phyloP scores from a whole-genome alignment of 768 basidiomycete genomes.

The Tricholoma saponaceum region DNA sequence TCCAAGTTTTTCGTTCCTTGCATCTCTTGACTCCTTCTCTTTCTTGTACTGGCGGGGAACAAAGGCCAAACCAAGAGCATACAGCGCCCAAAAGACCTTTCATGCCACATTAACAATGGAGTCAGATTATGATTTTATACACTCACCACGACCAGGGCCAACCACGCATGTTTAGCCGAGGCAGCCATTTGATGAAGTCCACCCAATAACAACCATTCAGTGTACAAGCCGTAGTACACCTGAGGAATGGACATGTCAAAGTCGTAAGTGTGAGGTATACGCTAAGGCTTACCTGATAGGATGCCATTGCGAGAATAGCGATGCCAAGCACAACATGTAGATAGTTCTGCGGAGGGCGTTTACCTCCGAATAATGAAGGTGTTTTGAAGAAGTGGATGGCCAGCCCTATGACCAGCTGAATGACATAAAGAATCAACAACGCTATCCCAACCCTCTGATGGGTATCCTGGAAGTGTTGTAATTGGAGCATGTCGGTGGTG shows the following conservation, averaged over 20 bases:
- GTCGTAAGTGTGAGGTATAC: conserved; percentile 1
- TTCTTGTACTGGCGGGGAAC: conserved; percentile 43
- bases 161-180: conserved; percentile 42
- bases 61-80: conserved; percentile 35
- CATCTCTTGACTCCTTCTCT: conserved; percentile 26
- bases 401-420: conserved; percentile 44
- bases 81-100: conserved; percentile 48
- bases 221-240: conserved; percentile 48
- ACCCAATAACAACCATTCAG: conserved; percentile 38
- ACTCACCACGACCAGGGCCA: conserved; percentile 39
- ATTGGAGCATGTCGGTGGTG: conserved; percentile 25
- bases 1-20: conserved; percentile 14
- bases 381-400: conserved; percentile 53
- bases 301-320: conserved; percentile 48
- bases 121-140: background rate
- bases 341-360: conserved; percentile 51
- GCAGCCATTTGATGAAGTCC: conserved; percentile 31
- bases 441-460: conserved; percentile 51
- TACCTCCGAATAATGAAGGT: conserved; percentile 28
- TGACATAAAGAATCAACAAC: conserved; percentile 49
- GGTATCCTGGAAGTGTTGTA: conserved; percentile 35
- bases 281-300: conserved; percentile 37
- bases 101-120: background rate
- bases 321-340: conserved; percentile 52
- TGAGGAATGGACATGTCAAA: conserved; percentile 14